Base-by-base conservation (phyloP, 805 yeast species). In the Saturnispora kantuleensis region DNA sequence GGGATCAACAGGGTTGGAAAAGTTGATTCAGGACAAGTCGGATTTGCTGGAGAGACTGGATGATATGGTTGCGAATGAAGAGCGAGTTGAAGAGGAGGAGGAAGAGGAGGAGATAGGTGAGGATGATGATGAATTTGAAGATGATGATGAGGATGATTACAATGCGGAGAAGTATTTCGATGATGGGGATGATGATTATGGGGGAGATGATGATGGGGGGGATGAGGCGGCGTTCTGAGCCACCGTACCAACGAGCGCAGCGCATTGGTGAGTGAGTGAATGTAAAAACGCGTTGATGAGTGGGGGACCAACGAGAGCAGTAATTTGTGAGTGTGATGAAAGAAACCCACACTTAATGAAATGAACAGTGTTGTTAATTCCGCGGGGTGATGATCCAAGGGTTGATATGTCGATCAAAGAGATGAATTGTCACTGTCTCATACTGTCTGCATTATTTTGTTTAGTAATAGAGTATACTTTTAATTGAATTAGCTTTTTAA, bases 131-230 rank as follows among this genome's bases (percentile, higher is more conserved):
- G 84, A 80, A 49, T 74, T 71, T 51, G 82, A 77, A 49, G 87
- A 80, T 50, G 83, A 81, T 45, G 87, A 81, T 21, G 88, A 82
- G 52, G 85, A 79, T 56, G 87, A 81, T 58, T 82, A 82, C 55
- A 82, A 82, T 54, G 90, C 90, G 8, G 90, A 82, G 53, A 77
- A 77, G 60, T 82, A 82, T 62, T 82, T 82, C 55, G 88, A 82
- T 56, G 81, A 74, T 51, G 83, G 81, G 37, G 85, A 81, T 50
- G 82, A 77, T 42, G 79, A 74, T 35, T 70, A 59, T 42, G 70
- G 58, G 38, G 72, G 65, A 34, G 77, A 69, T 13, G 80, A 70
- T 33, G 77, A 69, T 16, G 80, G 70, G 31, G 85, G 73, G n/a
- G 82, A 74, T 44, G 86, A 81, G 58, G 87, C 86, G 4, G 86